phyloP scores from a whole-genome alignment of 768 basidiomycete species.

The Xerocomellus chrysenteron region DNA sequence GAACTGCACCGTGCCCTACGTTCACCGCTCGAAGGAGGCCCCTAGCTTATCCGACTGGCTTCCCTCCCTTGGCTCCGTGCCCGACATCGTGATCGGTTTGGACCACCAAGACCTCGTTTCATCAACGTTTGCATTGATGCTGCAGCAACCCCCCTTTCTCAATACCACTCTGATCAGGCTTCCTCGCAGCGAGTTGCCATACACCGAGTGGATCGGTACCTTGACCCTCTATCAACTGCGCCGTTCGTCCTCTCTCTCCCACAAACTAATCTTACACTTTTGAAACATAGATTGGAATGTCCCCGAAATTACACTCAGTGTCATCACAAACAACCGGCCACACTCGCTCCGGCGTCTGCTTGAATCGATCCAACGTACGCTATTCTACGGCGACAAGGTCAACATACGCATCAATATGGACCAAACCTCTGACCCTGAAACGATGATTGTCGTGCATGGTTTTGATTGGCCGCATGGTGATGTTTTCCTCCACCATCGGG shows the following conservation, averaged over 20 bases:
- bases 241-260: constrained; percentile 16
- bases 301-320: constrained; percentile 64
- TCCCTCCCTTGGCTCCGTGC: constrained; percentile 19
- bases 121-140: constrained; percentile 17
- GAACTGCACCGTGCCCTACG: constrained; percentile 20
- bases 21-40: constrained; percentile 9
- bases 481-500: constrained; percentile 64
- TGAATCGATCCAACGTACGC: constrained; percentile 52
- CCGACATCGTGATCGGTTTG: constrained; percentile 37
- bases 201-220: constrained; percentile 61
- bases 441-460: constrained; percentile 49
- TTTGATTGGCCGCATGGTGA: constrained; percentile 62
- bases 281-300: constrained; percentile 64
- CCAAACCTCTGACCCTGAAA: constrained; percentile 65
- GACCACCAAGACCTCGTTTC: constrained; percentile 30
- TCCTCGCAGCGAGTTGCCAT: constrained; percentile 47
- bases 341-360: constrained; percentile 67
- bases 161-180: constrained; percentile 42
- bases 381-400: constrained; percentile 70
- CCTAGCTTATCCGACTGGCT: constrained; percentile 33
- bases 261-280: background rate
- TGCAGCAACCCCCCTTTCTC: constrained; percentile 22
- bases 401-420: constrained; percentile 71
- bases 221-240: constrained; percentile 51
- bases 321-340: constrained; percentile 79